Base-by-base conservation (phyloP, 257 asterid genomes). In the Echium plantagineum region DNA sequence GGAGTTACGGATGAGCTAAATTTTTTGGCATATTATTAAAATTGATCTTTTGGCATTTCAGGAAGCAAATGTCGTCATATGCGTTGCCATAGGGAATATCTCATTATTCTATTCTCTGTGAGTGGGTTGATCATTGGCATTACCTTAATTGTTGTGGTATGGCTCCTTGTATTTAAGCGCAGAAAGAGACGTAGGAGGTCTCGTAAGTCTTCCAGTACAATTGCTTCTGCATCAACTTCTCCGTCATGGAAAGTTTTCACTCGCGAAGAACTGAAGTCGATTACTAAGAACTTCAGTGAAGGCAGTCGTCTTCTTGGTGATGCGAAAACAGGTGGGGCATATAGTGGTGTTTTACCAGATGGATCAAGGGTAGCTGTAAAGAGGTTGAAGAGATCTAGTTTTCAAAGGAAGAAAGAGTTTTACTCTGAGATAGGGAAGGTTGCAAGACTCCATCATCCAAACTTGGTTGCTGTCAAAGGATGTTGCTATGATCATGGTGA, bases 351-450 rank as follows among this genome's bases (percentile, higher is more conserved):
- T 75, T 74, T 87, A 67, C 85, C 89, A 18, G 96, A 87, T 68
- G 96, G 98, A 57, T 85, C 96, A 24, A 85, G 75, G 79, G 94
- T 91, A 61, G 98, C 90, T 2, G 98, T 91, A 60, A 91, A 91
- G 77, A 85, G 89, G 78, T 73, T 91, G 78, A 91, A 91, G 78
- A 82, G 98, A 62, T 82, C 96, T 15, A 76, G 95, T 71, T 85
- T 91, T 68, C 98, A 91, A 78, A 81, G 94, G 80, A 91, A 91
- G 72, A 90, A 90, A 67, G 98, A 91, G 83, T 91, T 91, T 69
- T 87, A 85, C 60, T 87, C 95, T 58, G 98, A 91, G 81, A 82
- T 91, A 61, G 96, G 96, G 75, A 81, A 95, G 74, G 88, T 87
- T 52, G 94, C 98, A 52, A 87, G 89, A 71, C 79, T 91, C 30